Conservation (phyloP, 2,329 filamentous ascomycete species). For the Tolypocladium inflatum region DNA sequence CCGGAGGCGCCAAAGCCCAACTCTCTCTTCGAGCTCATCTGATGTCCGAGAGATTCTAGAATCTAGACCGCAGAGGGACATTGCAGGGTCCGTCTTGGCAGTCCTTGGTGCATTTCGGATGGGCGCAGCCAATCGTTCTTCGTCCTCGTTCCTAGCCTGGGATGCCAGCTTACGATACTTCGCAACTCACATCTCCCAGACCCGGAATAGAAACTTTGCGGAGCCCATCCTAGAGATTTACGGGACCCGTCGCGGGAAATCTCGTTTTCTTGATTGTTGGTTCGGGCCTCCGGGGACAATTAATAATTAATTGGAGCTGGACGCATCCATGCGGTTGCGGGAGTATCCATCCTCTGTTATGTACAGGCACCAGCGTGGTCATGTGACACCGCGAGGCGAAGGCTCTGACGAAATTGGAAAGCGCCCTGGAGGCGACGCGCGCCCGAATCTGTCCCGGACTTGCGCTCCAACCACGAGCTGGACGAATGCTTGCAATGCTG, state of each 20-base stretch:
- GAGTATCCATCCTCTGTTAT: no score
- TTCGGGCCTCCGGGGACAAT: background rate
- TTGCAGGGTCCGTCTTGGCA: background rate
- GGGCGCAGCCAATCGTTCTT: background rate
- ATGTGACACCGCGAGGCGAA: background rate
- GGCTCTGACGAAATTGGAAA: background rate
- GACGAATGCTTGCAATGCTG: slow-evolving; percentile 16
- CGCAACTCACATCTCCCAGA: background rate
- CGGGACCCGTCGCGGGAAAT: background rate
- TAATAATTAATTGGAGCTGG: no score
- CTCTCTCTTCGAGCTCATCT: background rate
- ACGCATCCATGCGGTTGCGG: no score
- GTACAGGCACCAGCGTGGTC: background rate
- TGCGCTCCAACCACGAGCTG: background rate
- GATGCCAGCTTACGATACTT: background rate
- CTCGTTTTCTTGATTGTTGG: background rate
- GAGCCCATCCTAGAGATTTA: background rate
- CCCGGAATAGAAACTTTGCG: background rate
- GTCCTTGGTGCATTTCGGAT: background rate
- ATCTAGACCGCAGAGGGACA: background rate
- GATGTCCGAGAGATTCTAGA: background rate
- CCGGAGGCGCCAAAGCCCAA: background rate
- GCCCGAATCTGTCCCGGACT: background rate
- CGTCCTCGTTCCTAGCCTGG: background rate
- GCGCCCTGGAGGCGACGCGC: background rate